Evolutionary conservation across 306 rosid species (phyloP).

Genomic region (Lagenaria siceraria): DNA sequence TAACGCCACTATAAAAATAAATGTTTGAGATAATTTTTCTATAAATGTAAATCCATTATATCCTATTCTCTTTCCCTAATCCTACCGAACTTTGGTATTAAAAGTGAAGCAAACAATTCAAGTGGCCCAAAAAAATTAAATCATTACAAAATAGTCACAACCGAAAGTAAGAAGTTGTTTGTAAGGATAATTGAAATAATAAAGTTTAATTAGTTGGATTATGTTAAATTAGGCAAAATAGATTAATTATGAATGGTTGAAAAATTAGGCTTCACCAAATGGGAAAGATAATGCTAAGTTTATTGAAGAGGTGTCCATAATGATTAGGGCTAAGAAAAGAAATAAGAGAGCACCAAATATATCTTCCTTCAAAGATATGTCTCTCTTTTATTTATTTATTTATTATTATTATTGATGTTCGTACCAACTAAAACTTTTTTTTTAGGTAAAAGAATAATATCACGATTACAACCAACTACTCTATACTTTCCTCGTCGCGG

Average conservation of each 20-base stretch:
- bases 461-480: too few species aligned
- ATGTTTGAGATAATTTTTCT: not conserved
- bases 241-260: not conserved
- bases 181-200: not conserved
- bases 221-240: not conserved
- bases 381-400: not conserved
- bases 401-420: not conserved
- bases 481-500: too few species aligned
- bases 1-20: too few species aligned
- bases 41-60: not conserved
- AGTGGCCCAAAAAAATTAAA: too few species aligned
- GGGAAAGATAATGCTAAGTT: not conserved
- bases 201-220: not conserved
- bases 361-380: not conserved
- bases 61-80: not conserved
- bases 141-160: too few species aligned
- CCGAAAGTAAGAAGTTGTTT: not conserved
- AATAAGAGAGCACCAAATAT: not conserved
- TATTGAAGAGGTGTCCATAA: not conserved
- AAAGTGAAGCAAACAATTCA: not conserved
- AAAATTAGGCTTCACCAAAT: not conserved
- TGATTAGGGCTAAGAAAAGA: not conserved
- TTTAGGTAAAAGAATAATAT: too few species aligned
- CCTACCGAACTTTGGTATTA: not conserved
- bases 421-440: not conserved